Evolutionary conservation across 352 stramenopile species (phyloP), one percentile per base, ranked within the genome.

Genomic region (Phytophthora megakarya): DNA sequence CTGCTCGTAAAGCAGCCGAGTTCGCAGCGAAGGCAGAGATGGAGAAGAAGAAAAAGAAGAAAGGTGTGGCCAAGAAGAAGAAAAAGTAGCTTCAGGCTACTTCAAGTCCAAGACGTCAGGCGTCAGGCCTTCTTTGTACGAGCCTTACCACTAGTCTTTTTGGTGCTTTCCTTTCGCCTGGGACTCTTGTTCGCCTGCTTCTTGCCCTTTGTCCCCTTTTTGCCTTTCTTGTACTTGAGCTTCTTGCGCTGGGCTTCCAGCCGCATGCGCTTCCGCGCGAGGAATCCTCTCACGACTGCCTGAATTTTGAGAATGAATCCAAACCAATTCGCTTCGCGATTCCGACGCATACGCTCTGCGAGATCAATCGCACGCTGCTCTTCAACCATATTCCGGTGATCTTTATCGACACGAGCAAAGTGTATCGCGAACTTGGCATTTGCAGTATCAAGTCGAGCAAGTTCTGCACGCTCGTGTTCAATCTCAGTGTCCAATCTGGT

Each of bases 11-110:
- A 53, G 82, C 83, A 19, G 76, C 77, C 50, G 85, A 92, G 57
- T 89, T 88, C 38, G 77, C 81, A 4, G 85, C 81, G n/a, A 76
- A 80, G 39, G 68, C 73, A 5, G 84, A 93, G 65, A 75, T 93
- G 54, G 84, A 93, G 38, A 90, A 90, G 72, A 92, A 90, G 70
- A 90, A 91, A 56, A 90, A 90, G 71, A 90, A 86, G 49, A 93
- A 81, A 23, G 70, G 67, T 21, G 57, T 47, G 18, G 68, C 56
- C 32, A 88, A 87, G 67, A 92, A 92, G 72, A 86, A 86, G 62
- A 83, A 88, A 49, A 67, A 74, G 42, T 67, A 68, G 26, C 32
- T 32, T 35, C 37, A 13, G 1, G 18, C 10, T 35, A 35, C n/a
- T n/a, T n/a, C n/a, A n/a, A n/a, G n/a, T n/a, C n/a, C n/a, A n/a